Evolutionary conservation across 805 yeast genomes (phyloP).

Genomic region (Ogataea ganodermae): DNA sequence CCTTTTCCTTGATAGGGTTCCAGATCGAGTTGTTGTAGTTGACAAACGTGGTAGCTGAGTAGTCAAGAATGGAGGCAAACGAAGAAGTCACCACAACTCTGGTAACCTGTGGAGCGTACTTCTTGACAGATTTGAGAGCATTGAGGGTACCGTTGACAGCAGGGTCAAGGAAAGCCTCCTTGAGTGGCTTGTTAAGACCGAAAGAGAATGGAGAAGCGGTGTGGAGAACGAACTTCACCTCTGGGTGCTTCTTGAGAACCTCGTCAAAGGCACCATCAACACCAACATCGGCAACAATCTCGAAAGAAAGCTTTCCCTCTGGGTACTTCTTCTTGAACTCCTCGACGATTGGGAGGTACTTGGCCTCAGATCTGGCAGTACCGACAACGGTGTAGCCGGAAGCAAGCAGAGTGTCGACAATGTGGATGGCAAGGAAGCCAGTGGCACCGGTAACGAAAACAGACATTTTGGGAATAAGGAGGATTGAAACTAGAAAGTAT

Average conservation of each 20-base stretch:
- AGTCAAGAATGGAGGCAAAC: conserved; percentile 43
- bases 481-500: too few species aligned
- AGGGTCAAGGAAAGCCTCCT: conserved; percentile 45
- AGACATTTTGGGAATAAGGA: too few species aligned
- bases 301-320: conserved; percentile 28
- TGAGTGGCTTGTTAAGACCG: conserved; percentile 37
- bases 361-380: conserved; percentile 38
- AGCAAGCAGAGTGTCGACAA: conserved; percentile 9
- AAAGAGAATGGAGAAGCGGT: conserved; percentile 43
- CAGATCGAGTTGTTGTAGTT: conserved; percentile 25
- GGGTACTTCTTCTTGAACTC: conserved; percentile 18
- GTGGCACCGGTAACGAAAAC: too few species aligned
- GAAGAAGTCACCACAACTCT: conserved; percentile 52
- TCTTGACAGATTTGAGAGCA: conserved; percentile 43
- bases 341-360: conserved; percentile 35
- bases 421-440: too few species aligned
- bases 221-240: conserved; percentile 38
- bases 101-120: conserved; percentile 41
- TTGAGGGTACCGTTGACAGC: conserved; percentile 49
- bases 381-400: conserved; percentile 14
- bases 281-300: conserved; percentile 37
- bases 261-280: conserved; percentile 47
- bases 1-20: too few species aligned
- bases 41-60: conserved; percentile 18
- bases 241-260: conserved; percentile 40